Conservation (phyloP, 179 eudicot genomes). For the Spergularia azorica region DNA sequence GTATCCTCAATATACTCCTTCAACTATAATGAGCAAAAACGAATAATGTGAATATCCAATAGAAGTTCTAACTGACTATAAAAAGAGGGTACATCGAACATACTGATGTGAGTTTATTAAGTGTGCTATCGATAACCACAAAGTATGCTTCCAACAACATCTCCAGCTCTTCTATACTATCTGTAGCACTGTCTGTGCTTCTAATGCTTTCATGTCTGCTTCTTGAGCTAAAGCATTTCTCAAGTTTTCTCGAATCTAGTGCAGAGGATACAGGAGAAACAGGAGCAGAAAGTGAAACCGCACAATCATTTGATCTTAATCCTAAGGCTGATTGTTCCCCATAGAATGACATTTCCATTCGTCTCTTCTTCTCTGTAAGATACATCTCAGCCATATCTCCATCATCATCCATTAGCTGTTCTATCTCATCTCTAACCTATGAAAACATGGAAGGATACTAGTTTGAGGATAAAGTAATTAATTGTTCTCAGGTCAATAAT, state of each 20-base stretch:
- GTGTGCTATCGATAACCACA: constrained; percentile 92
- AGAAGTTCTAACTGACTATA: neutral
- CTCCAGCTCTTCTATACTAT: constrained; percentile 88
- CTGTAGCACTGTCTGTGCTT: constrained; percentile 74
- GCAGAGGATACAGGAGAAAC: constrained; percentile 95
- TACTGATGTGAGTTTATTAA: constrained; percentile 96
- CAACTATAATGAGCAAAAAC: constrained; percentile 48
- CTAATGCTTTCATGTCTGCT: constrained; percentile 87
- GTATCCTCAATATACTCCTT: constrained; percentile 96
- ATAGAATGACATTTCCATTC: constrained; percentile 68
- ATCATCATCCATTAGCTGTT: constrained; percentile 99
- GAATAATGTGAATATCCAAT: neutral
- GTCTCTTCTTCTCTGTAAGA: constrained; percentile 86
- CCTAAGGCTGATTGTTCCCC: constrained; percentile 85
- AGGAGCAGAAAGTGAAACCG: constrained; percentile 73
- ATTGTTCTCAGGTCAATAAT: neutral
- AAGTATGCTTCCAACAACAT: constrained; percentile 98
- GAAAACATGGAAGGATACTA: neutral
- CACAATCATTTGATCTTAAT: constrained; percentile 61
- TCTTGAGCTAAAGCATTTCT: constrained; percentile 85
- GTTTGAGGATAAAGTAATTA: neutral
- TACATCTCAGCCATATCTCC: constrained; percentile 99
- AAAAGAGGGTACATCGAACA: constrained; percentile 8
- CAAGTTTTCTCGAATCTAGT: constrained; percentile 65
- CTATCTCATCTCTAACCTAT: constrained; percentile 98